A percentile compares a stretch with the other conserved stretches of the same genome.
phyloP scores from a whole-genome alignment of 2,329 filamentous ascomycete genomes.

The Diaporthe eres region DNA sequence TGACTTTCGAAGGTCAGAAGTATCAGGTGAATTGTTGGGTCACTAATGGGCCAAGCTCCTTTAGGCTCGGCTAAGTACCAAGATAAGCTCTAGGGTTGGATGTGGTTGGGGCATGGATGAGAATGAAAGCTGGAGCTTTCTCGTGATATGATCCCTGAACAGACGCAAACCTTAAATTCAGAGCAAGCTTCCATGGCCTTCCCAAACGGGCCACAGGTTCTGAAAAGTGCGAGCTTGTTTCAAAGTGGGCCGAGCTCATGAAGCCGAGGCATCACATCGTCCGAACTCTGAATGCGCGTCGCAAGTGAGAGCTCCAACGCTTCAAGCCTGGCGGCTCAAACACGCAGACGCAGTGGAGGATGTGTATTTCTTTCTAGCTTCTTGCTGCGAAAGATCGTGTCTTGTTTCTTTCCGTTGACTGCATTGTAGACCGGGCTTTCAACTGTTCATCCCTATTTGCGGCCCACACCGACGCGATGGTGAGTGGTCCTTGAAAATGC shows the following conservation, averaged over 20 bases:
- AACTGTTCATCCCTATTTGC: background rate
- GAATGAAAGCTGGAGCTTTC: background rate
- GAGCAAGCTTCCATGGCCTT: background rate
- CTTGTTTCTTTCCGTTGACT: background rate
- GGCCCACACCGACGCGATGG: background rate
- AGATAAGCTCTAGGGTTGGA: background rate
- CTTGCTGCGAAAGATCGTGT: background rate
- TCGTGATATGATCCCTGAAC: background rate
- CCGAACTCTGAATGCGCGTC: slow-evolving; percentile 4
- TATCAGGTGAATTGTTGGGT: background rate
- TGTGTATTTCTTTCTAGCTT: background rate
- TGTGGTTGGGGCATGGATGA: background rate
- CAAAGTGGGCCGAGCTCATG: slow-evolving; percentile 2
- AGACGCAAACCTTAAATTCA: background rate
- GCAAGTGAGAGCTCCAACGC: background rate
- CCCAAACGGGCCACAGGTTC: background rate
- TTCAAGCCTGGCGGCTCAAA: background rate
- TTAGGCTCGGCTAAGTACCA: background rate
- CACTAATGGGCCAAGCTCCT: background rate
- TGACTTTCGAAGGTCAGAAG: background rate
- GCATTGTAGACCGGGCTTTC: background rate
- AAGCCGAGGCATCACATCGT: slow-evolving; percentile 29
- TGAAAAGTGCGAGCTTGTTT: background rate
- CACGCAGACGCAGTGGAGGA: too few relatives aligned
- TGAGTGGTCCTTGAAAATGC: background rate